Base-by-base conservation (phyloP, 306 rosid species). In the Corylus americana region DNA sequence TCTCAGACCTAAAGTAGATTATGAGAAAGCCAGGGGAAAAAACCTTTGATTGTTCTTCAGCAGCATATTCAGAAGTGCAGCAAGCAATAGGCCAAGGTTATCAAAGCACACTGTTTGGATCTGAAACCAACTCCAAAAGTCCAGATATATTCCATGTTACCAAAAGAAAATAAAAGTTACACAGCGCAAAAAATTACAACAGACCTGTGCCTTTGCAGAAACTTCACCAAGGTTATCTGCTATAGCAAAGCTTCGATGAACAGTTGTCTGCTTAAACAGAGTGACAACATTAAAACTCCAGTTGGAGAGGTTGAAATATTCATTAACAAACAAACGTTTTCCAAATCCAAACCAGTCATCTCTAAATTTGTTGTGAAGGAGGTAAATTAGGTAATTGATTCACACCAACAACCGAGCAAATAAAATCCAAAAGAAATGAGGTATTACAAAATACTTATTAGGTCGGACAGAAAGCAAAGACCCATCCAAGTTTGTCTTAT, bases 31-130 rank as follows among this genome's bases (percentile, higher is more conserved):
- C 74, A 74, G 54, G 74, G 70, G 45, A 42, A 86, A 77, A 50
- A 83, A 94, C 98, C 97, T 90, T 82, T 35, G 85, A 80, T 81
- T 80, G 85, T 85, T 87, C 77, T 82, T 94, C 79, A 81, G 76
- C 79, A 83, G 71, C 83, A 91, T 14, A 83, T 91, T 94, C 77
- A 94, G 82, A 67, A 91, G 75, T 54, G 91, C 94, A 20, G 97
- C 97, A 47, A 92, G 92, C 83, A 85, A 75, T 62, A 94, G 94
- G 68, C 98, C 98, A 70, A 92, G 92, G 84, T 83, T 92, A 87
- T 94, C 98, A 86, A 91, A 94, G 90, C 98, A 94, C 71, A 92
- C 98, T 25, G 98, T 92, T 87, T 94, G 98, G 72, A 94, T 89
- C 98, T 94, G 91, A 85, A 86, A 76, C 74, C 45, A 44, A 70